Evolutionary conservation across 768 basidiomycete genomes (phyloP).

Genomic region (Punctularia strigosozonata): DNA sequence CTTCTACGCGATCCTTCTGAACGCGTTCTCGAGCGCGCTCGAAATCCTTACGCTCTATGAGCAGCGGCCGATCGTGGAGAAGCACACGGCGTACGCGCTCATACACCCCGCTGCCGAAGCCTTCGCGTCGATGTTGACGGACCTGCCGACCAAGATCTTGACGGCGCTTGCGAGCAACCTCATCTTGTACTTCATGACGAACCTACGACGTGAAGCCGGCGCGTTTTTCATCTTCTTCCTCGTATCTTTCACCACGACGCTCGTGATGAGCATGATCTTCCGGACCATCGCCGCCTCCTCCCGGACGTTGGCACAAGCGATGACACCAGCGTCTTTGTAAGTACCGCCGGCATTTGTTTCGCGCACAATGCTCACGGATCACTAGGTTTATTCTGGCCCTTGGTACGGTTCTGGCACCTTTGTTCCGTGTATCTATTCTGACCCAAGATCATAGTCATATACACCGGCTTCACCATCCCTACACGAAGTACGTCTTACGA

Average conservation of each 20-base stretch:
- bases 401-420: no score
- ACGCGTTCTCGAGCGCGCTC: constrained; percentile 25
- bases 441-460: constrained; percentile 66
- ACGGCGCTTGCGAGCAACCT: constrained; percentile 51
- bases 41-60: constrained; percentile 20
- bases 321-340: constrained; percentile 16
- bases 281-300: constrained; percentile 60
- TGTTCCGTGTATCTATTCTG: no score
- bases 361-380: no score
- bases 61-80: constrained; percentile 54
- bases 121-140: constrained; percentile 54
- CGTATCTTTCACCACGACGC: constrained; percentile 49
- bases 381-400: no score
- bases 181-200: constrained; percentile 58
- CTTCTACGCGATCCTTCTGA: constrained; percentile 21
- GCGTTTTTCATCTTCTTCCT: constrained; percentile 53
- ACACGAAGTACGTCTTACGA: no score
- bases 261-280: constrained; percentile 81
- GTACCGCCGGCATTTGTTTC: no score
- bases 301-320: no score
- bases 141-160: constrained; percentile 55
- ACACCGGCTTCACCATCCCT: constrained; percentile 61
- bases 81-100: constrained; percentile 54
- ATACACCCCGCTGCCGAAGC: constrained; percentile 57
- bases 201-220: constrained; percentile 27